phyloP scores from a whole-genome alignment of 2,329 filamentous ascomycete species.

The Ophiocordyceps camponoti-saundersi region DNA sequence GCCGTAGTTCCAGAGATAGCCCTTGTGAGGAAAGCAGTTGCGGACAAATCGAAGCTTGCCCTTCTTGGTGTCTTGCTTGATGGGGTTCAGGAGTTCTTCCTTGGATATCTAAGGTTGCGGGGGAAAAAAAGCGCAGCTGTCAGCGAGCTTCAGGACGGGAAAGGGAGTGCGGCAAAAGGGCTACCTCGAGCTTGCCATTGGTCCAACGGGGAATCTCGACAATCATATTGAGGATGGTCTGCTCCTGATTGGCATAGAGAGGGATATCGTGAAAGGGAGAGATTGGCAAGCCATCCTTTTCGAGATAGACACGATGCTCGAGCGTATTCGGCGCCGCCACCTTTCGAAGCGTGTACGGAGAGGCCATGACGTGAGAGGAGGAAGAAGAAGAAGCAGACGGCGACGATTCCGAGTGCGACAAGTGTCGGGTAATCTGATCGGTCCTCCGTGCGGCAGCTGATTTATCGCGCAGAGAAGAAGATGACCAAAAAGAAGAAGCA shows the following conservation, averaged over 20 bases:
- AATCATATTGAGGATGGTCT: constrained; percentile 96
- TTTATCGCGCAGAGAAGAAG: constrained; percentile 12
- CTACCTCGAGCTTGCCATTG: constrained; percentile 97
- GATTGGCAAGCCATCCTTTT: constrained; percentile 88
- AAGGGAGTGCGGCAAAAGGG: constrained; percentile 10
- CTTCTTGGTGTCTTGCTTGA: constrained; percentile 99
- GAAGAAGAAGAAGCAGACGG: background rate
- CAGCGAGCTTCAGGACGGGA: constrained; percentile 5
- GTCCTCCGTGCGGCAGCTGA: constrained; percentile 29
- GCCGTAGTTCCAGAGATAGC: constrained; percentile 99
- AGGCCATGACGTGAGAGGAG: constrained; percentile 29
- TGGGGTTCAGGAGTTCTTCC: constrained; percentile 94
- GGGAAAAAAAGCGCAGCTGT: constrained; percentile 2
- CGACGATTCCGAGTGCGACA: constrained; percentile 15
- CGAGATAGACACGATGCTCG: constrained; percentile 93
- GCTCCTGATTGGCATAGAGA: constrained; percentile 89
- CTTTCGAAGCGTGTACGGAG: constrained; percentile 66
- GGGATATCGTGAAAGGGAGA: constrained; percentile 98
- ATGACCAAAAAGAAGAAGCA: background rate
- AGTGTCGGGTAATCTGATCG: constrained; percentile 36
- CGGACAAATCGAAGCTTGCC: constrained; percentile 98
- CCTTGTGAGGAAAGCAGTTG: constrained; percentile 99
- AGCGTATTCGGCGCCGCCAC: constrained; percentile 80
- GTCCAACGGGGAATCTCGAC: constrained; percentile 99
- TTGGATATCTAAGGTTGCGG: constrained; percentile 64